Base-by-base conservation (phyloP, 805 yeast species). In the Priceomyces melissophilus region DNA sequence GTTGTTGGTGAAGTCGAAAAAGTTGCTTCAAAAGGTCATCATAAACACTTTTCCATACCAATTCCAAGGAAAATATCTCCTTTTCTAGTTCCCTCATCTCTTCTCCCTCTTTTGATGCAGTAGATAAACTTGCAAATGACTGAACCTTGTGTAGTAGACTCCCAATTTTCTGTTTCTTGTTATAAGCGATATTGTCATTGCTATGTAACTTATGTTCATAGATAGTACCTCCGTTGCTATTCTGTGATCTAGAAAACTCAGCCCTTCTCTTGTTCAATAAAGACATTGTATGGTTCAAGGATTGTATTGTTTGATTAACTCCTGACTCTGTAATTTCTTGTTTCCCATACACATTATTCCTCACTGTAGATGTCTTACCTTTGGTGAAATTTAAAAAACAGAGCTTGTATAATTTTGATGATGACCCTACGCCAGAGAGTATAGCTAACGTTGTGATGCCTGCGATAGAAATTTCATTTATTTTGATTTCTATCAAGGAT, bases 391-490 rank as follows among this genome's bases (percentile, higher is more conserved):
- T 53, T 4, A 48, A 9, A 3, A 45, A 35, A 29, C 59, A 51
- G 23, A 50, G 40, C 23, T 57, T 54, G 46, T 57, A 67, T 7
- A 78, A 70, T 0, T 78, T 73, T 32, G 77, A 67, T 10, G 72
- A 57, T 5, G 77, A 71, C 1, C 81, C 82, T 32, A 76, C 65
- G 2, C 82, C 82, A 9, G 78, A 75, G 13, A 77, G 56, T 1
- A 73, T 46, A 0, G 79, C 76, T 39, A 77, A 63, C 38, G 73
- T 65, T n/a, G 76, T 62, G 25, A 77, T 69, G 0, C 82, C 82
- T 20, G 73, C 60, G 33, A 76, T 53, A 3, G 73, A 65, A 25
- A 77, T 50, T 48, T 75, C 73, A 45, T 67, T 71, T 33, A 76
- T 61, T 39, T 75, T 71, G 13, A 58, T 55, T 35, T 70, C 69